Evolutionary conservation across 176 grass and related monocot species (phyloP), one percentile per base, ranked within the genome.

Genomic region (Dendrocalamus sinicus): DNA sequence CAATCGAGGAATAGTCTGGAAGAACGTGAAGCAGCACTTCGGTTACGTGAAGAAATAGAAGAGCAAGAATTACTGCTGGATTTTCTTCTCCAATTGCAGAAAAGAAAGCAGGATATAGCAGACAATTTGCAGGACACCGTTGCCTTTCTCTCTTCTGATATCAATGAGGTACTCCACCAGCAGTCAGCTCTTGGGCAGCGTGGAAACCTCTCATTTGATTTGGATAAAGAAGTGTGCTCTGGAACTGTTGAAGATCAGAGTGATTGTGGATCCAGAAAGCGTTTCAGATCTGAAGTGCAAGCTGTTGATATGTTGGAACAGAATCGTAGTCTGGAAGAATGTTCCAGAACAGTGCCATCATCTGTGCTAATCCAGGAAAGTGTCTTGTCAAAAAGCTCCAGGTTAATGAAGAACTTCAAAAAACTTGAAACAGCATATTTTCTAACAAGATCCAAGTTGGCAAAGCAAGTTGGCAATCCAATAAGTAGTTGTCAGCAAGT

Each of bases 361-460:
- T 86, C 75, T 41, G 76, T 79, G 59, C 48, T 82, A 28, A 92
- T 91, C 75, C 84, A 95, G 84, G 93, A 92, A 87, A 92, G 61
- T 84, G 83, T 94, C 80, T 60, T 96, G 58, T 94, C 92, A 55
- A 99, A 94, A 92, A 99, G 90, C 68, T 91, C 94, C 37, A 91
- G 92, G 47, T 84, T 99, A 75, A 99, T 99, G 94, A 96, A 94
- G 70, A 99, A 99, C 86, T 99, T 94, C 68, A 93, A 90, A 93
- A 99, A 94, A 88, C 84, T 99, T 74, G 97, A 96, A 89, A 88
- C 88, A 46, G 94, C 91, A 71, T 99, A 99, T 83, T 96, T 99
- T 86, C 83, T 89, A 65, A 89, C 92, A 50, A 86, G 97, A 67
- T 94, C 88, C 69, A 80, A 85, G 70, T 77, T 91, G 77, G 68